Conservation (phyloP, 2,329 filamentous ascomycete genomes). For the Aspergillus udagawae region DNA sequence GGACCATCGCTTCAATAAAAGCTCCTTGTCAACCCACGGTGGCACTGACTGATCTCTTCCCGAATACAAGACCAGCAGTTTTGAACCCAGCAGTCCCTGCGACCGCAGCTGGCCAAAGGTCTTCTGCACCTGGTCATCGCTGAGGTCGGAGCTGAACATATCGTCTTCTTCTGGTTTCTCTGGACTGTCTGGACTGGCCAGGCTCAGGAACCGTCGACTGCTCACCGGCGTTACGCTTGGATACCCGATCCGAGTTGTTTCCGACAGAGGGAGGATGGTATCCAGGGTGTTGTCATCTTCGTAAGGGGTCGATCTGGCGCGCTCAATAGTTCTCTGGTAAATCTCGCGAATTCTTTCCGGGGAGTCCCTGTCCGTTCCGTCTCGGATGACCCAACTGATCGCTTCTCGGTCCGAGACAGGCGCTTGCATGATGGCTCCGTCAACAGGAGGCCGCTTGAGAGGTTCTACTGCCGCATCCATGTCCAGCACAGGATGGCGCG, state of each 20-base stretch:
- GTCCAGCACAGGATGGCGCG: slow-evolving; percentile 20
- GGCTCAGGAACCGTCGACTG: slow-evolving; percentile 55
- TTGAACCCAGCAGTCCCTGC: slow-evolving; percentile 34
- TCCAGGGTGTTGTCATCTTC: not conserved
- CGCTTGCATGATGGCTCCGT: slow-evolving; percentile 76
- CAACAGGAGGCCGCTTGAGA: slow-evolving; percentile 46
- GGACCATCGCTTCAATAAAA: slow-evolving; percentile 42
- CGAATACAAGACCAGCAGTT: slow-evolving; percentile 43
- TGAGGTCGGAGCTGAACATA: slow-evolving; percentile 79
- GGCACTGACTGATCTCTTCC: slow-evolving; percentile 46
- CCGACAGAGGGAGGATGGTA: not conserved
- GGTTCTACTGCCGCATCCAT: not conserved
- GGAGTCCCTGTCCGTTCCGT: not conserved
- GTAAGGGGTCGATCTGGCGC: not conserved
- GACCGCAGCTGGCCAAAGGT: slow-evolving; percentile 58
- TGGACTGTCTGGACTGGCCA: slow-evolving; percentile 51
- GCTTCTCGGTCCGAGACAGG: slow-evolving; percentile 74
- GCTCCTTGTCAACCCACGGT: slow-evolving; percentile 42
- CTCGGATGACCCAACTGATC: slow-evolving; percentile 15
- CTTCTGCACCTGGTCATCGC: slow-evolving; percentile 50
- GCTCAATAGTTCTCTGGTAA: not conserved
- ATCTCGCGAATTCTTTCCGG: not conserved
- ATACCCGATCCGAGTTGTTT: not conserved
- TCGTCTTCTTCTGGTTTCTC: slow-evolving; percentile 69
- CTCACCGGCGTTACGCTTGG: slow-evolving; percentile 41